These are phyloP conservation scores for Termitomyces sp. DNA, from an alignment of 768 basidiomycete species.

Conservation along the genomic window DNA sequence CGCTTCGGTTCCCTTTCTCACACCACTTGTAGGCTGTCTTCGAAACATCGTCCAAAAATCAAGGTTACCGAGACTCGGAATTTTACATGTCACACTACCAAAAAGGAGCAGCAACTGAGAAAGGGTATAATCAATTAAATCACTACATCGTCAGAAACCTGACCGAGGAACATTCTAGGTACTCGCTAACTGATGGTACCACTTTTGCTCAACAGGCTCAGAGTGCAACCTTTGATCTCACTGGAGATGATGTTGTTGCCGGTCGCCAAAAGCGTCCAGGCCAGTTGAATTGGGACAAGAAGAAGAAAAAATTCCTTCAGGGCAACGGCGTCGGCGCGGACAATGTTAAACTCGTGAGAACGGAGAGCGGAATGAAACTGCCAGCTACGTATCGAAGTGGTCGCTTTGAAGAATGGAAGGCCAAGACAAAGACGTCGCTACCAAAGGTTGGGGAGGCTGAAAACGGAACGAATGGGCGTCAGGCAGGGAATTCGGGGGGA, in stretches of 20 bases:
- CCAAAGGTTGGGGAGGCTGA: constrained; percentile 86
- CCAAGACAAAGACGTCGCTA: constrained; percentile 64
- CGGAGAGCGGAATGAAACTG: constrained; percentile 86
- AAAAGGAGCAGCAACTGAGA: constrained; percentile 81
- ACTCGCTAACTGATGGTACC: constrained; percentile 84
- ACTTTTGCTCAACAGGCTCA: constrained; percentile 84
- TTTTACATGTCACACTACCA: constrained; percentile 94
- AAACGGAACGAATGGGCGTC: constrained; percentile 29
- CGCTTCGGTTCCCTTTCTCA: neutral
- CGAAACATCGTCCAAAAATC: constrained; percentile 44
- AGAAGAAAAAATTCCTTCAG: constrained; percentile 90
- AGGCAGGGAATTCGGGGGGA: constrained; percentile 40
- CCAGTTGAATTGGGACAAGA: constrained; percentile 88
- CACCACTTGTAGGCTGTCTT: constrained; percentile 57
- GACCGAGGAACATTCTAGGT: constrained; percentile 38
- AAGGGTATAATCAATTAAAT: constrained; percentile 55
- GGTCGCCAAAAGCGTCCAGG: constrained; percentile 56
- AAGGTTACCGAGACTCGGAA: constrained; percentile 67
- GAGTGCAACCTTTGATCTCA: constrained; percentile 75
- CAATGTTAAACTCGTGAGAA: constrained; percentile 89
- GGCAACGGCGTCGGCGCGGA: constrained; percentile 84
- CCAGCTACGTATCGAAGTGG: constrained; percentile 93
- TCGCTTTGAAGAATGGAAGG: constrained; percentile 93
- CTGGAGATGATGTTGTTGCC: constrained; percentile 66
- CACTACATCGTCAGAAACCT: neutral